phyloP scores from a whole-genome alignment of 371 early-diverging fungal species.

The Apophysomyces variabilis region DNA sequence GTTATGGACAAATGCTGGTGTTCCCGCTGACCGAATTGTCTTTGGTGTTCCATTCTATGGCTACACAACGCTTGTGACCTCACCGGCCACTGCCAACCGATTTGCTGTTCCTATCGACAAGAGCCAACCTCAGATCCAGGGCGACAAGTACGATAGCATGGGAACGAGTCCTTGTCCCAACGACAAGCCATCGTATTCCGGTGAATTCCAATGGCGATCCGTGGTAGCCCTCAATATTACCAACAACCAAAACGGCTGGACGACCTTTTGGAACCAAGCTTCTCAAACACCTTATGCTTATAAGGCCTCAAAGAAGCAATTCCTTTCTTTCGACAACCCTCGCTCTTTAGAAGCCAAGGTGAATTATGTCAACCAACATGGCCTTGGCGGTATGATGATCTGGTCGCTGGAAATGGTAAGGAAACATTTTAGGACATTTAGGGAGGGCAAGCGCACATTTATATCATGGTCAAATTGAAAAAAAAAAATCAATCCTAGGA shows the following conservation, averaged over 20 bases:
- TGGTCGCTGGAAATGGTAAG: slow-evolving; percentile 61
- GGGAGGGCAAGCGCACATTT: neutral
- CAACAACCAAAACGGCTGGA: slow-evolving; percentile 34
- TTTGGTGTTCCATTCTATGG: slow-evolving; percentile 69
- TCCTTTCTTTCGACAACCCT: slow-evolving; percentile 65
- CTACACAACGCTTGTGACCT: slow-evolving; percentile 28
- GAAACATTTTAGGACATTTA: neutral
- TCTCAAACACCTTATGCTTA: slow-evolving; percentile 64
- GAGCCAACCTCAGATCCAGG: slow-evolving; percentile 19
- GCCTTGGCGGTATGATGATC: slow-evolving; percentile 62
- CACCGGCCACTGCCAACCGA: slow-evolving; percentile 7
- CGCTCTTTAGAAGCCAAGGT: slow-evolving; percentile 55
- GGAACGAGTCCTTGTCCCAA: slow-evolving; percentile 21
- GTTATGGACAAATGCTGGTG: slow-evolving; percentile 60
- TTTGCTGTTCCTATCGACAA: slow-evolving; percentile 12
- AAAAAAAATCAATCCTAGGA: slow-evolving; percentile 25
- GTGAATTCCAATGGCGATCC: slow-evolving; percentile 34
- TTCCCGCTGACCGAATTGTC: slow-evolving; percentile 55
- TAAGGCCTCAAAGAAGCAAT: slow-evolving; percentile 40
- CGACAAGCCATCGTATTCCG: slow-evolving; percentile 20
- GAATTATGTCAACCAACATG: slow-evolving; percentile 46
- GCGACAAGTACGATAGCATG: slow-evolving; percentile 28
- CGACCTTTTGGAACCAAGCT: slow-evolving; percentile 37
- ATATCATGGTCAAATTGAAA: neutral
- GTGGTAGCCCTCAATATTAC: slow-evolving; percentile 25